A percentile compares a stretch with the other conserved stretches of the same genome.
These are phyloP conservation scores for Aphanomyces astaci DNA, from an alignment of 352 stramenopile genomes.

Conservation along the genomic window DNA sequence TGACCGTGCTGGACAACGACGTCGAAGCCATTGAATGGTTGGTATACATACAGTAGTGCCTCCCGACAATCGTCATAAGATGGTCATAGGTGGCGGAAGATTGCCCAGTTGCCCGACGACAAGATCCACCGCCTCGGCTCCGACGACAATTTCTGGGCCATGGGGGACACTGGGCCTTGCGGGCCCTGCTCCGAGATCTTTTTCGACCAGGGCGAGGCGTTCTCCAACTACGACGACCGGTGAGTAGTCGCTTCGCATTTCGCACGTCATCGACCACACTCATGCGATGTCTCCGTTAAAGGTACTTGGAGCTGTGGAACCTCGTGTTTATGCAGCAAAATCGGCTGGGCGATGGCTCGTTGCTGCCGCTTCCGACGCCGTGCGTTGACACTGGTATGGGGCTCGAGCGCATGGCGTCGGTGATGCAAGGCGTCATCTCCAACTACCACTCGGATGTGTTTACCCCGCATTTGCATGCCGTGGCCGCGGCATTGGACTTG, in stretches of 20 bases:
- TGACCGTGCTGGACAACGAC: conserved; percentile 62
- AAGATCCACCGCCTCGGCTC: conserved; percentile 64
- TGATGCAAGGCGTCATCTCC: conserved; percentile 90
- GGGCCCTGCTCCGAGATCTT: conserved; percentile 94
- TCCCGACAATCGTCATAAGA: neutral
- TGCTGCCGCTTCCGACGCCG: conserved; percentile 82
- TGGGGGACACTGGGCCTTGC: conserved; percentile 92
- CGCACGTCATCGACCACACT: too few relatives aligned
- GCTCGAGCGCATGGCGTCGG: conserved; percentile 91
- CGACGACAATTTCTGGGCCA: conserved; percentile 96
- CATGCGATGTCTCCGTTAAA: too few relatives aligned
- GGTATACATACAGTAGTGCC: too few relatives aligned
- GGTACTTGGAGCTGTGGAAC: conserved; percentile 95
- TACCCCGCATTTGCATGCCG: conserved; percentile 73
- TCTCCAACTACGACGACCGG: conserved; percentile 67
- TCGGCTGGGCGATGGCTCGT: conserved; percentile 72
- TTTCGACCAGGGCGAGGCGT: conserved; percentile 84
- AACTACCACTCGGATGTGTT: conserved; percentile 98
- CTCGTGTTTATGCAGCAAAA: conserved; percentile 98
- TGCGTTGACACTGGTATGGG: conserved; percentile 97
- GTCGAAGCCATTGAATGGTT: conserved; percentile 34
- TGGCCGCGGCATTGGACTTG: conserved; percentile 42
- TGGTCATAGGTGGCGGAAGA: conserved; percentile 44
- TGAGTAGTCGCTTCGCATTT: too few relatives aligned
- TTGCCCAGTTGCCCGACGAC: conserved; percentile 41